phyloP scores from a whole-genome alignment of 768 basidiomycete species.

The Pulveroboletus sp. region DNA sequence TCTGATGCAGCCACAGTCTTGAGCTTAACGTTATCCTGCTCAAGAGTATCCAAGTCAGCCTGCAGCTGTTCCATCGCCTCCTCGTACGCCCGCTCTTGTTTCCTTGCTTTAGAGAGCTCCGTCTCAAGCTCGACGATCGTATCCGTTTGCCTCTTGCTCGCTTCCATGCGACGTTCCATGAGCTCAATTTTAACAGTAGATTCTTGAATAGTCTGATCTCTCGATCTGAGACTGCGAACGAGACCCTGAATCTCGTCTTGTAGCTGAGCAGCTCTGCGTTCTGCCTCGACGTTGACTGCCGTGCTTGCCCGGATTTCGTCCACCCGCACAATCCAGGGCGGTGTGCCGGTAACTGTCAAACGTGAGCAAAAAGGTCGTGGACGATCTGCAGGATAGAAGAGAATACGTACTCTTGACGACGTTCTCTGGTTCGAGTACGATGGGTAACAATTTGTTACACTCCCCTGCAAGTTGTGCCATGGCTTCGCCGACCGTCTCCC shows the following conservation, averaged over 20 bases:
- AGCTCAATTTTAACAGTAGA: slow-evolving; percentile 87
- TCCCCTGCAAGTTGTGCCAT: slow-evolving; percentile 69
- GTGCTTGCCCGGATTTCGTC: slow-evolving; percentile 77
- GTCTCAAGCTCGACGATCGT: slow-evolving; percentile 73
- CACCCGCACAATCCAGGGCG: slow-evolving; percentile 84
- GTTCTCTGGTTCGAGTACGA: slow-evolving; percentile 70
- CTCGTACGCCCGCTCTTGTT: slow-evolving; percentile 86
- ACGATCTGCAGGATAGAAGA: neutral
- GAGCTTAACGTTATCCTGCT: slow-evolving; percentile 84
- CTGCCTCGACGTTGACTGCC: slow-evolving; percentile 88
- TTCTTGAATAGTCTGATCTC: slow-evolving; percentile 90
- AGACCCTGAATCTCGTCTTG: slow-evolving; percentile 90
- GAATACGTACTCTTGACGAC: slow-evolving; percentile 64
- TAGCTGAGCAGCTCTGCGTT: slow-evolving; percentile 77
- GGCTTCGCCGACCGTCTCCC: slow-evolving; percentile 72
- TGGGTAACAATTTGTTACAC: slow-evolving; percentile 62
- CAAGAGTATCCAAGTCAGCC: slow-evolving; percentile 77
- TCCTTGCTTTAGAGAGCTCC: slow-evolving; percentile 73
- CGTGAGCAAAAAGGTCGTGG: neutral
- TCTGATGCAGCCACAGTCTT: slow-evolving; percentile 65
- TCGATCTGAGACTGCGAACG: slow-evolving; percentile 74
- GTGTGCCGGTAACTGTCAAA: slow-evolving; percentile 56
- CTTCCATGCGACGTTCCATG: slow-evolving; percentile 90
- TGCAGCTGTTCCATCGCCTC: slow-evolving; percentile 94
- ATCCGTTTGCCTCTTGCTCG: slow-evolving; percentile 87